Evolutionary conservation across 495 filamentous ascomycete species (phyloP).

Genomic region (Tuber magnatum): DNA sequence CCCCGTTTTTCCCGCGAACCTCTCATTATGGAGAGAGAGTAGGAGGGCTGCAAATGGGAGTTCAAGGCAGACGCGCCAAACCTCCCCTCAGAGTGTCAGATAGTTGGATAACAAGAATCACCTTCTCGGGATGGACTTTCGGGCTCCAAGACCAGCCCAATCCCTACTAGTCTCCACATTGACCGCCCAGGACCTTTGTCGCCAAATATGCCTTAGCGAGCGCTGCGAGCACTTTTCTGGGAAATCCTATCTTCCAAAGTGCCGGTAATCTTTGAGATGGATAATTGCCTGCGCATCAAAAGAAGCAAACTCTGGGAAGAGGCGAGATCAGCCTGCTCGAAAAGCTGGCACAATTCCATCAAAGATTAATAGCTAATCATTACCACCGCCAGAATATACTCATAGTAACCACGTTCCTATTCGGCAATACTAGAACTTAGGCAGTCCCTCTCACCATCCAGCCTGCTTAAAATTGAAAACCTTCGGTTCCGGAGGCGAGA

Average conservation of each 20-base stretch:
- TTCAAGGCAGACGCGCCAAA: not conserved
- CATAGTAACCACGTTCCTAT: not conserved
- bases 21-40: not conserved
- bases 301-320: not conserved
- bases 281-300: not conserved
- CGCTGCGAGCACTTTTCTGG: not conserved
- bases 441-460: not conserved
- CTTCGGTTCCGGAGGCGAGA: not conserved
- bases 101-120: not conserved
- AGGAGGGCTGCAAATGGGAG: not conserved
- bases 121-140: not conserved
- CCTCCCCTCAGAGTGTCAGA: not conserved
- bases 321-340: not conserved
- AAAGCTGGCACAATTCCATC: not conserved
- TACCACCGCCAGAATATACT: not conserved
- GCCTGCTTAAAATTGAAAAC: not conserved
- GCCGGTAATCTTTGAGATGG: not conserved
- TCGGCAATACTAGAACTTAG: not conserved
- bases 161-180: not conserved
- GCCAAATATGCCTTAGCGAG: not conserved
- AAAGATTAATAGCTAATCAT: not conserved
- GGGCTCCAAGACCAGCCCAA: not conserved
- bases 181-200: not conserved
- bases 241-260: not conserved
- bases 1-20: not conserved